Evolutionary conservation across 2,329 filamentous ascomycete species (phyloP).

Genomic region (Fusarium annulatum): DNA sequence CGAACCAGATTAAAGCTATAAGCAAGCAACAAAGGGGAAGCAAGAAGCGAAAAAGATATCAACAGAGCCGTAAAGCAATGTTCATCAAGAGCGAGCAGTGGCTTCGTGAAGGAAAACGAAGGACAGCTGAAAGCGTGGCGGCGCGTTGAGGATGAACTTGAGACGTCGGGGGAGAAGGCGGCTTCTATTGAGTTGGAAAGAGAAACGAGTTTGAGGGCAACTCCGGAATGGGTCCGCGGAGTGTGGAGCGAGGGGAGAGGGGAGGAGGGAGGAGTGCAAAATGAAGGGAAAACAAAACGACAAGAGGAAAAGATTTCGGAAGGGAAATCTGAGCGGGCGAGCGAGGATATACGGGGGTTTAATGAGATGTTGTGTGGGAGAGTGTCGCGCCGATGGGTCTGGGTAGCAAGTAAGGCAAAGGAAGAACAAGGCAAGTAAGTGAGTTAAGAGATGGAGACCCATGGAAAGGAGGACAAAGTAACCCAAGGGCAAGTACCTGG

Average conservation of each 20-base stretch:
- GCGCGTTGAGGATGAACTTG: constrained; percentile 38
- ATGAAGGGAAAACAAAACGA: constrained; percentile 48
- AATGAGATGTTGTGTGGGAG: constrained; percentile 47
- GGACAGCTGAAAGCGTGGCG: constrained; percentile 44
- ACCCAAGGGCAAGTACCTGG: constrained; percentile 31
- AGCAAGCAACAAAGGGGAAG: constrained; percentile 56
- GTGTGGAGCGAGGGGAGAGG: constrained; percentile 47
- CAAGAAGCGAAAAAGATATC: constrained; percentile 46
- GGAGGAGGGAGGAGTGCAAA: constrained; percentile 42
- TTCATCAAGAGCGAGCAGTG: constrained; percentile 43
- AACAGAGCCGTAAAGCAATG: constrained; percentile 42
- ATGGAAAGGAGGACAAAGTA: constrained; percentile 42
- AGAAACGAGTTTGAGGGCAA: constrained; percentile 43
- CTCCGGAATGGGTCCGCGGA: constrained; percentile 48
- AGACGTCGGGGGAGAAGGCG: constrained; percentile 38
- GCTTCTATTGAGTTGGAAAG: constrained; percentile 43
- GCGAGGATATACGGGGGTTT: constrained; percentile 49
- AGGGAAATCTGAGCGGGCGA: constrained; percentile 40
- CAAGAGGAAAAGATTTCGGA: constrained; percentile 47
- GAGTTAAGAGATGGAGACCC: constrained; percentile 31
- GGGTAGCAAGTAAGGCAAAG: constrained; percentile 15
- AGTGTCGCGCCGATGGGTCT: constrained; percentile 35
- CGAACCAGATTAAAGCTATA: constrained; percentile 56
- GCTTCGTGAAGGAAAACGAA: constrained; percentile 45
- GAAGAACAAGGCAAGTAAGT: constrained; percentile 15